Base-by-base conservation (phyloP, 2,329 filamentous ascomycete species). In the Aspergillus clavatus region DNA sequence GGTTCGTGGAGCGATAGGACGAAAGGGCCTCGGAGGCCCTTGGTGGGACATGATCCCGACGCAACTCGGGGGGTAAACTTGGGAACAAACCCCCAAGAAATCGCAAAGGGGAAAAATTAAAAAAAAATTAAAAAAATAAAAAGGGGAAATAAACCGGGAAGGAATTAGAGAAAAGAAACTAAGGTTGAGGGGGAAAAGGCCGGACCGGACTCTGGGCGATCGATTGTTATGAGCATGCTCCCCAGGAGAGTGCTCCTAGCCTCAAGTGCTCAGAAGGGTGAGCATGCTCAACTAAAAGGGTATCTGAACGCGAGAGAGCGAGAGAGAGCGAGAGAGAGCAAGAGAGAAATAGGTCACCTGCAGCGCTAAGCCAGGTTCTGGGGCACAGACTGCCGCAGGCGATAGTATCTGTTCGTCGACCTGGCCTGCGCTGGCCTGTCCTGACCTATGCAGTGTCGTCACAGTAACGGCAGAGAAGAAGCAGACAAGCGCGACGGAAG, bases 1-100 rank as follows among this genome's bases (percentile, higher is more conserved):
- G 24, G 53, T 57, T 22, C 62, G 56, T 38, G 63, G 64, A 16
- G 63, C 63, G 52, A 67, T 58, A 38, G 60, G 53, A 46, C 63
- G 60, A 44, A 60, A 57, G 21, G 57, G 46, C 42, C 58, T 57
- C 22, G 42, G 23, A 22, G 48, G 37, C 22, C 54, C 52, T 54
- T 56, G 52, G 26, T 63, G 57, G 44, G 56, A 52, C 64, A 67
- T 67, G 37, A 38, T 51, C 46, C 40, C 18, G 46, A 19, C 14
- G 38, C 21, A 28, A 40, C 14, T 38, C 8, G 24, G 18, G 18
- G 26, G 12, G 33, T 21, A n/a, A n/a, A n/a, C n/a, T n/a, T n/a
- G n/a, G n/a, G 19, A 29, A 40, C 12, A 29, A 10, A 27, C 35
- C 23, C 7, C 5, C 12, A 23, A 38, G 27, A 18, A 7, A 27